A percentile compares a stretch with the other conserved stretches of the same genome.
Conservation (phyloP, 2,329 filamentous ascomycete genomes). For the Colletotrichum plurivorum region DNA sequence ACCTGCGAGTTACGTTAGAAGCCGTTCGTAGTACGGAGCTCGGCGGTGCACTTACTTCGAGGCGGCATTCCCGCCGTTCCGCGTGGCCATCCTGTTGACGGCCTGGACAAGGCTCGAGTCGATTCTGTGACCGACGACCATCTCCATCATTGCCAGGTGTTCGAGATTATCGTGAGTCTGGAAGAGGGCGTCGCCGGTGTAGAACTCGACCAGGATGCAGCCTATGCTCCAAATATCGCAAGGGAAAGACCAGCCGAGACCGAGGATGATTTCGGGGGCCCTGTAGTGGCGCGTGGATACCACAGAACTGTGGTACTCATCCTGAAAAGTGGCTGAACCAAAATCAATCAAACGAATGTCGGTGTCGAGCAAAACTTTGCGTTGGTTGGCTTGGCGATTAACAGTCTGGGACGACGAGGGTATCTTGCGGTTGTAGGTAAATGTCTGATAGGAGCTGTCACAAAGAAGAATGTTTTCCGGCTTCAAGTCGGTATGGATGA, state of each 20-base stretch:
- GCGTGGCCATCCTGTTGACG: conserved; percentile 69
- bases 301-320: conserved; percentile 80
- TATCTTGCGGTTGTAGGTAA: conserved; percentile 79
- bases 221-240: conserved; percentile 84
- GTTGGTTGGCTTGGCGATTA: conserved; percentile 73
- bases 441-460: conserved; percentile 76
- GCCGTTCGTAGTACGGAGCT: background rate
- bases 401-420: conserved; percentile 75
- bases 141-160: conserved; percentile 83
- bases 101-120: conserved; percentile 71
- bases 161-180: conserved; percentile 82
- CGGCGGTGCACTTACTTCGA: conserved; percentile 66
- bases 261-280: conserved; percentile 79
- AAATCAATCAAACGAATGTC: conserved; percentile 81
- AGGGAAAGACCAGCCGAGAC: conserved; percentile 79
- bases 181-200: conserved; percentile 79
- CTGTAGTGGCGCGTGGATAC: conserved; percentile 80
- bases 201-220: conserved; percentile 80
- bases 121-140: conserved; percentile 72
- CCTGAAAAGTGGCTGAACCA: conserved; percentile 79
- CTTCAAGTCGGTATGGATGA: conserved; percentile 91
- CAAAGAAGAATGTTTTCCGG: conserved; percentile 80
- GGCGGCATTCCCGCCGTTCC: conserved; percentile 72
- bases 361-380: conserved; percentile 76
- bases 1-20: conserved; percentile 57